Evolutionary conservation across 148 eudicot genomes (phyloP).

Genomic region (Linanthus parryae): DNA sequence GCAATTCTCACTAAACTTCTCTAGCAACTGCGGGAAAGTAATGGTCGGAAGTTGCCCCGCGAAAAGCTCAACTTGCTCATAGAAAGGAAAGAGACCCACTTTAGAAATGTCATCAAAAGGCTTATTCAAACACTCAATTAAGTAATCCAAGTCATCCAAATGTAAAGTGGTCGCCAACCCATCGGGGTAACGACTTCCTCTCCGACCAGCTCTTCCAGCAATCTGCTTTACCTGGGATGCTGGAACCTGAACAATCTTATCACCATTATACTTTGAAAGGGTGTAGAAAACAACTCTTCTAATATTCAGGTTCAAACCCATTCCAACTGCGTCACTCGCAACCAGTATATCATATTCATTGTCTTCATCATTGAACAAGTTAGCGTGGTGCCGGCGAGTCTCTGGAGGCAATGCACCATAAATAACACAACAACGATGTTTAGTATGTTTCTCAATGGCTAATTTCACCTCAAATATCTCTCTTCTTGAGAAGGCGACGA

Average conservation of each 20-base stretch:
- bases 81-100: constrained; percentile 92
- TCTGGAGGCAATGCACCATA: constrained; percentile 99
- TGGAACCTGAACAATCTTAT: constrained; percentile 76
- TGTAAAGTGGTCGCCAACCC: constrained; percentile 80
- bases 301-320: constrained; percentile 95
- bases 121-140: constrained; percentile 77
- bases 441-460: constrained; percentile 83
- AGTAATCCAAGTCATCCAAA: constrained; percentile 73
- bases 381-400: constrained; percentile 92
- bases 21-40: constrained; percentile 68
- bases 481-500: constrained; percentile 96
- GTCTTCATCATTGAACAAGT: constrained; percentile 70
- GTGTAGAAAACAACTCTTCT: constrained; percentile 67
- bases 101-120: constrained; percentile 72
- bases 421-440: constrained; percentile 90
- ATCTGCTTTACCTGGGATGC: constrained; percentile 95
- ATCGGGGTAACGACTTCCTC: constrained; percentile 94
- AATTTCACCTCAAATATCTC: constrained; percentile 95
- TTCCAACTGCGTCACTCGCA: constrained; percentile 99
- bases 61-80: constrained; percentile 90
- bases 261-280: constrained; percentile 91
- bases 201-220: constrained; percentile 95
- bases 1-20: constrained; percentile 63
- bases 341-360: constrained; percentile 86
- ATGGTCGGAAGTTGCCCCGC: constrained; percentile 63